These are phyloP conservation scores for Chlorella sp. DNA, from an alignment of 139 green algal genomes.

Conservation along the genomic window DNA sequence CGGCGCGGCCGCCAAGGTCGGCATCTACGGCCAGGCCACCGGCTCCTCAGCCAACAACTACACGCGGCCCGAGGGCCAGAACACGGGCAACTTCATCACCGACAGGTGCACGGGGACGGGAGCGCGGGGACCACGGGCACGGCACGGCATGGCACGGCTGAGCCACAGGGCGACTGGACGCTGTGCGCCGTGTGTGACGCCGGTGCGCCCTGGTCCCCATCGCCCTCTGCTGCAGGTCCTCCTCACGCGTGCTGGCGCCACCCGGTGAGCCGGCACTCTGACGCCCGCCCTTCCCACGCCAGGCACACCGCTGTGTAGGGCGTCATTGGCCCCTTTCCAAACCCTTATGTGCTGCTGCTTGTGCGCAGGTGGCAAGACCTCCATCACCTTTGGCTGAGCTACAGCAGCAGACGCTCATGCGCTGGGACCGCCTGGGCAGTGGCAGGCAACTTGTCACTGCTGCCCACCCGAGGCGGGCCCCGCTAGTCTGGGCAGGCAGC, in stretches of 20 bases:
- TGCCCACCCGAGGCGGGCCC: too few species aligned
- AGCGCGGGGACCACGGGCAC: too few species aligned
- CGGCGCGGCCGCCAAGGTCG: background rate
- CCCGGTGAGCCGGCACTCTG: conserved; percentile 56
- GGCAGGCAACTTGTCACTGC: too few species aligned
- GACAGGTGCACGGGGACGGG: too few species aligned
- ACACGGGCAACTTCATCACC: conserved; percentile 44
- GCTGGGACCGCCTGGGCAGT: background rate
- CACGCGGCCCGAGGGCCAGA: conserved; percentile 66
- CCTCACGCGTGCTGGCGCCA: conserved; percentile 79
- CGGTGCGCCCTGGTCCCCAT: too few species aligned
- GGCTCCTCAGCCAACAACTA: conserved; percentile 73
- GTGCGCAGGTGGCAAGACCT: background rate
- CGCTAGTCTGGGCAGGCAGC: too few species aligned
- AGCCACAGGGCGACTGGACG: too few species aligned
- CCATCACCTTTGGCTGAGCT: background rate
- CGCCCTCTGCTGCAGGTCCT: too few species aligned
- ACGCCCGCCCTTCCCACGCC: too few species aligned
- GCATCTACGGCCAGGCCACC: background rate
- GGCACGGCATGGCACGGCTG: too few species aligned
- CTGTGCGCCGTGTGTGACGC: too few species aligned
- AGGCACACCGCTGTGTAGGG: too few species aligned
- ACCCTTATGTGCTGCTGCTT: background rate
- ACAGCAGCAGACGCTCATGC: background rate
- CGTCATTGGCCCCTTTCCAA: background rate